phyloP scores from a whole-genome alignment of 2,329 filamentous ascomycete species.

The Stagonosporopsis tanaceti region DNA sequence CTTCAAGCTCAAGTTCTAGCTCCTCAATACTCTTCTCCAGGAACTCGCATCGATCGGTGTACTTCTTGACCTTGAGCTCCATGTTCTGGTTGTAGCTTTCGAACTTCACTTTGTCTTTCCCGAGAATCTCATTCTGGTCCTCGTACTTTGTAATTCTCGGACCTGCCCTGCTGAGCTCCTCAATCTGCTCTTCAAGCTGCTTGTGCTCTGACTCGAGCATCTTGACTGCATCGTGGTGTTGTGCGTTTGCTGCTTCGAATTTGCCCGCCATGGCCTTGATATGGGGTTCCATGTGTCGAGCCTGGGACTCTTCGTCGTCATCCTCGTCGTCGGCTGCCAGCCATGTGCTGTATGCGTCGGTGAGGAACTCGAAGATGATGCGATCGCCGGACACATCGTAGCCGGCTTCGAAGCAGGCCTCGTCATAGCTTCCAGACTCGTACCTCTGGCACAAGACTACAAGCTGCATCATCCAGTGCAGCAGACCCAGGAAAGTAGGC shows the following conservation, averaged over 20 bases:
- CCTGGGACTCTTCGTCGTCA: constrained; percentile 80
- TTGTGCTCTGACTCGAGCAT: constrained; percentile 87
- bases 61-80: constrained; percentile 85
- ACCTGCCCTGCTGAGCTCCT: constrained; percentile 85
- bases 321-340: constrained; percentile 77
- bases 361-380: constrained; percentile 93
- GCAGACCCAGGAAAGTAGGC: constrained; percentile 89
- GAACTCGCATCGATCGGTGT: constrained; percentile 79
- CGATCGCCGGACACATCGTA: constrained; percentile 88
- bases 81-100: constrained; percentile 92
- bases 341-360: constrained; percentile 91
- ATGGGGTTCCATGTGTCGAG: constrained; percentile 77
- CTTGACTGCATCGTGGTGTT: constrained; percentile 83
- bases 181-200: constrained; percentile 82
- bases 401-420: constrained; percentile 86
- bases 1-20: constrained; percentile 83
- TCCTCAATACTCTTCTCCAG: constrained; percentile 89
- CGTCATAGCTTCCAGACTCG: constrained; percentile 79
- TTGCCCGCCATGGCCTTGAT: constrained; percentile 85
- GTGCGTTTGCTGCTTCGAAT: constrained; percentile 85
- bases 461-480: constrained; percentile 99
- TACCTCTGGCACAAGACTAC: constrained; percentile 93
- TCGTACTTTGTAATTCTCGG: constrained; percentile 85
- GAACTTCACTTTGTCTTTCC: constrained; percentile 94
- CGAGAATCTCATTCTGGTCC: constrained; percentile 89